These are phyloP conservation scores for Rugonectria rugulosa DNA, from an alignment of 2,329 filamentous ascomycete genomes.

Conservation along the genomic window DNA sequence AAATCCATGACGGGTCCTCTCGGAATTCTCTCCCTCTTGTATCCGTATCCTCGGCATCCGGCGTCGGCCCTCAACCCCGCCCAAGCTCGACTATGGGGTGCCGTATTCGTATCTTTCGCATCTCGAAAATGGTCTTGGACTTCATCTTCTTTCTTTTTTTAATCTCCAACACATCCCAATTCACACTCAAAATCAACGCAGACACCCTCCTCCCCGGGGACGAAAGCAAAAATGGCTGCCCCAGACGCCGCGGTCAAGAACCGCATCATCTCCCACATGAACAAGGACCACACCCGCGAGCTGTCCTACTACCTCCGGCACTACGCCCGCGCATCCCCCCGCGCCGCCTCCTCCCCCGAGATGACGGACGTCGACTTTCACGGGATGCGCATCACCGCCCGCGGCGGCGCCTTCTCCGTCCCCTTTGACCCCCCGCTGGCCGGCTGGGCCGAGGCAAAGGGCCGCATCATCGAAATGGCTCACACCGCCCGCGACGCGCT, in stretches of 20 bases:
- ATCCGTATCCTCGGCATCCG: conserved; percentile 10
- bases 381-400: conserved; percentile 67
- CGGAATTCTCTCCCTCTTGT: neutral
- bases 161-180: neutral
- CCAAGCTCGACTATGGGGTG: conserved; percentile 20
- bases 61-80: conserved; percentile 30
- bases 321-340: conserved; percentile 66
- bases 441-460: conserved; percentile 72
- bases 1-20: neutral
- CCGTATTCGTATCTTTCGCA: conserved; percentile 10
- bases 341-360: conserved; percentile 62
- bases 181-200: neutral
- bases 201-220: neutral
- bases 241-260: conserved; percentile 42
- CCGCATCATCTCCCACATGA: conserved; percentile 79
- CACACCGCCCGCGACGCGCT: conserved; percentile 64
- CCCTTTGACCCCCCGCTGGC: conserved; percentile 74
- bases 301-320: conserved; percentile 81
- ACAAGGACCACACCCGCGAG: conserved; percentile 78
- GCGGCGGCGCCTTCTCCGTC: conserved; percentile 59
- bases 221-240: conserved; percentile 31
- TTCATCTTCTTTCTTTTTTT: neutral
- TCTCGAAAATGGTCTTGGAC: neutral
- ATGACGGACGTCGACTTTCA: conserved; percentile 72
- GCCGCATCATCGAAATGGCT: conserved; percentile 76